Evolutionary conservation across 2,329 filamentous ascomycete genomes (phyloP).

Genomic region (Sporothrix humicola): DNA sequence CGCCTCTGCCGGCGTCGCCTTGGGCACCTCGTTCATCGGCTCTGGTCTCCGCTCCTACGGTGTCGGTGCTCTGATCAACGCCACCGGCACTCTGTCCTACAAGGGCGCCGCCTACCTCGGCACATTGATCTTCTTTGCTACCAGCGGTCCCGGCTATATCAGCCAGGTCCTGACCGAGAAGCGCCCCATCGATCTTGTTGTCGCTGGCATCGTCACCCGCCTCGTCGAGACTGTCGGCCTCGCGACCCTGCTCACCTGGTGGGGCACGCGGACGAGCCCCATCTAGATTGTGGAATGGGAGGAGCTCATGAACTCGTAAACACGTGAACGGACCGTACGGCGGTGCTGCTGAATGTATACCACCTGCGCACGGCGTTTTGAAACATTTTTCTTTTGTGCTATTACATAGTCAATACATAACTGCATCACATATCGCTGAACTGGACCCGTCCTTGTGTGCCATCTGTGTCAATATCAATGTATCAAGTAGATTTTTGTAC

Average conservation of each 20-base stretch:
- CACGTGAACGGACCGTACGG: background rate
- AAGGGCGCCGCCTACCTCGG: slow-evolving; percentile 97
- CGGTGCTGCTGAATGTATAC: too few species aligned
- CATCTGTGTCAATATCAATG: background rate
- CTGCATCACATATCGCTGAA: background rate
- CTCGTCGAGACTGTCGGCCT: slow-evolving; percentile 92
- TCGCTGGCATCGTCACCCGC: slow-evolving; percentile 81
- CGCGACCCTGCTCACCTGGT: slow-evolving; percentile 92
- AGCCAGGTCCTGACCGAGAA: slow-evolving; percentile 88
- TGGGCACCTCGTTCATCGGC: slow-evolving; percentile 88
- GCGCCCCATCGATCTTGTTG: slow-evolving; percentile 87
- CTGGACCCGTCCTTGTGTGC: background rate
- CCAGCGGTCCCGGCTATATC: slow-evolving; percentile 86
- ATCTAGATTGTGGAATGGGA: slow-evolving; percentile 67
- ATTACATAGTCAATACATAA: slow-evolving; percentile 24
- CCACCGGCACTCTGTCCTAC: slow-evolving; percentile 92
- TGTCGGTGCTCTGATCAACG: slow-evolving; percentile 89
- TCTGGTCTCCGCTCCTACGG: slow-evolving; percentile 89
- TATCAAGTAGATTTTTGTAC: slow-evolving; percentile 27
- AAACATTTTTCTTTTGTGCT: slow-evolving; percentile 4
- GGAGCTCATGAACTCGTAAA: background rate
- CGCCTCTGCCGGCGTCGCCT: slow-evolving; percentile 81
- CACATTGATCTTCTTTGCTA: slow-evolving; percentile 87
- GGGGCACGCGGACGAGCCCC: slow-evolving; percentile 93
- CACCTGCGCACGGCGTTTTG: background rate